phyloP scores from a whole-genome alignment of 208 protist genomes.

The Balamuthia mandrillaris region DNA sequence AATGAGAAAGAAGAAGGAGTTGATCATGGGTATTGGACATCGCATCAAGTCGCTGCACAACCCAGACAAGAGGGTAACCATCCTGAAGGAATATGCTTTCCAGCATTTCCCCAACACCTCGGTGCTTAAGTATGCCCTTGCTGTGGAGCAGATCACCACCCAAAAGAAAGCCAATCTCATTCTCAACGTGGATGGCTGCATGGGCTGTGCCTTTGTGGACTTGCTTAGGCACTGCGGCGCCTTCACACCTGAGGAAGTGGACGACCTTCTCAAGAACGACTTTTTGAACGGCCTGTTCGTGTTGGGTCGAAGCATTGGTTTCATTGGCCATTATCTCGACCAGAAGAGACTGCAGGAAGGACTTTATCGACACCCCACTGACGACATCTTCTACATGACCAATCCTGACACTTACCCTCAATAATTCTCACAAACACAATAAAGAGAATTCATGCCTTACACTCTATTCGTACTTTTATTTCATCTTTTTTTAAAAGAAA shows the following conservation, averaged over 20 bases:
- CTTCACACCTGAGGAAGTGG: constrained; percentile 78
- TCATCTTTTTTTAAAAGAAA: too few relatives aligned
- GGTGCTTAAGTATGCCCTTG: constrained; percentile 70
- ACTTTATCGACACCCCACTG: constrained; percentile 75
- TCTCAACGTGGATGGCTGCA: constrained; percentile 81
- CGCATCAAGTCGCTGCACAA: constrained; percentile 77
- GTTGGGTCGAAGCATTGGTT: constrained; percentile 76
- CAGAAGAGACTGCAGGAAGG: constrained; percentile 81
- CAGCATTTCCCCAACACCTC: constrained; percentile 63
- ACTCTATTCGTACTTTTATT: too few relatives aligned
- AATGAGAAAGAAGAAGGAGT: constrained; percentile 71
- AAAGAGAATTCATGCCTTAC: too few relatives aligned
- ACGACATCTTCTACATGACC: constrained; percentile 34
- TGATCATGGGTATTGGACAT: constrained; percentile 82
- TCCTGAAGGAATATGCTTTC: constrained; percentile 72
- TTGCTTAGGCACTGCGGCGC: constrained; percentile 69
- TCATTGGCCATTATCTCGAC: constrained; percentile 84
- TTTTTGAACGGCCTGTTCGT: constrained; percentile 82
- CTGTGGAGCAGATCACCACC: constrained; percentile 76
- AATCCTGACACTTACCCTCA: background rate
- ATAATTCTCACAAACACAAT: too few relatives aligned
- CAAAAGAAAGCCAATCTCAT: constrained; percentile 82
- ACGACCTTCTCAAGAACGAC: constrained; percentile 57
- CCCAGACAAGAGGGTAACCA: constrained; percentile 76
- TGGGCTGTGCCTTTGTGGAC: constrained; percentile 78